Percentiles rank a stretch among this genome's conserved stretches.
Evolutionary conservation across 2,329 filamentous ascomycete species (phyloP).

Genomic region (Scedosporium minutisporum): DNA sequence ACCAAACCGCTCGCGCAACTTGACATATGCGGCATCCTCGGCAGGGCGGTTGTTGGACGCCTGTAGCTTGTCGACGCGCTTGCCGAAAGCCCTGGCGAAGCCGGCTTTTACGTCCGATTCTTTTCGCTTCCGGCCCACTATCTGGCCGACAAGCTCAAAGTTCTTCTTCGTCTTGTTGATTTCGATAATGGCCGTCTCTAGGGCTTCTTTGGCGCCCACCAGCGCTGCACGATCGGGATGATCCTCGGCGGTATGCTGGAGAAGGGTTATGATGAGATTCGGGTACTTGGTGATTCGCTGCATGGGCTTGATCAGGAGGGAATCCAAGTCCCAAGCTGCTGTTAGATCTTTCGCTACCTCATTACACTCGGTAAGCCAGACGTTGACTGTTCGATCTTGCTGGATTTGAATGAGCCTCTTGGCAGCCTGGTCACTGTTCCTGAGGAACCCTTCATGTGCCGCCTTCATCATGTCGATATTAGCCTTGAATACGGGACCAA

Average conservation of each 20-base stretch:
- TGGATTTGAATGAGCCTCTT: conserved; percentile 54
- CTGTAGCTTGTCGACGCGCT: conserved; percentile 76
- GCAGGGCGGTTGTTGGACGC: conserved; percentile 44
- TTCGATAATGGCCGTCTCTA: conserved; percentile 63
- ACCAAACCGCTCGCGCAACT: conserved; percentile 75
- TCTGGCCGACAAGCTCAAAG: conserved; percentile 82
- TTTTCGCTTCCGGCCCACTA: conserved; percentile 75
- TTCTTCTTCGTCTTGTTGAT: conserved; percentile 97
- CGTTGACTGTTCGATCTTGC: conserved; percentile 53
- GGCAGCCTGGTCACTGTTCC: conserved; percentile 52
- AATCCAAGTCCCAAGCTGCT: conserved; percentile 88
- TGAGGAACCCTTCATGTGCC: conserved; percentile 52
- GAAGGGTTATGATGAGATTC: conserved; percentile 68
- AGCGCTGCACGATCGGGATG: conserved; percentile 74
- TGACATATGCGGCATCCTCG: conserved; percentile 74
- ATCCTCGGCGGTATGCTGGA: conserved; percentile 67
- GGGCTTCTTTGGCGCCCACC: conserved; percentile 35
- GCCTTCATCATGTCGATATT: conserved; percentile 53
- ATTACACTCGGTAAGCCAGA: conserved; percentile 91
- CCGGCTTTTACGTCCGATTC: conserved; percentile 81
- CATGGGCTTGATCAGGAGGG: conserved; percentile 92
- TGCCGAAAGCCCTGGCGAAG: conserved; percentile 80
- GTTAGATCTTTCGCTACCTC: conserved; percentile 88
- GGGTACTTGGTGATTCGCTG: conserved; percentile 93
- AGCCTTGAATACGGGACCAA: conserved; percentile 44